These are phyloP conservation scores for Botrytis medusae DNA, from an alignment of 2,329 filamentous ascomycete genomes.

Conservation along the genomic window DNA sequence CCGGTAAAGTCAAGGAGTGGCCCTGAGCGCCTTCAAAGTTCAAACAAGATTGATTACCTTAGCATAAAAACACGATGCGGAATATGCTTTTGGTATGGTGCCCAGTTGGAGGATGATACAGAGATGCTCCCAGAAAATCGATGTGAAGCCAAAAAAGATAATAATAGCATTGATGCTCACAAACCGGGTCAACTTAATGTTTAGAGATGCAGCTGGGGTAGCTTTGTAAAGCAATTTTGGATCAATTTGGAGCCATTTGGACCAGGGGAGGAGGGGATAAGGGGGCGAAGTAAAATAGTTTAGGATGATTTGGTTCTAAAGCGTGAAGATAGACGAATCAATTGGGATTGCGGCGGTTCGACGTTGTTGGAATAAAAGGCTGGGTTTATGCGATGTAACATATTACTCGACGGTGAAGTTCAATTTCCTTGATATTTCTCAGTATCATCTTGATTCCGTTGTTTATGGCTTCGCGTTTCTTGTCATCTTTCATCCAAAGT, in stretches of 20 bases:
- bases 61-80: neutral
- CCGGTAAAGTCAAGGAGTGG: slow-evolving; percentile 14
- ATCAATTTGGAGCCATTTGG: neutral
- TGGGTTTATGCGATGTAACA: slow-evolving; percentile 24
- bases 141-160: slow-evolving; percentile 16
- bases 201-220: slow-evolving; percentile 19
- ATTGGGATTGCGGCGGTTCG: slow-evolving; percentile 3
- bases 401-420: slow-evolving; percentile 1
- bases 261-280: slow-evolving; percentile 4
- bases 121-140: neutral
- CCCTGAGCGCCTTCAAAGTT: slow-evolving; percentile 11
- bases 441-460: neutral
- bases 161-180: slow-evolving; percentile 22
- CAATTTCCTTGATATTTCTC: slow-evolving; percentile 8
- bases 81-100: slow-evolving; percentile 12
- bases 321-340: slow-evolving; percentile 2
- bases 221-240: neutral
- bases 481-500: neutral
- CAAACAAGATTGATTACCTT: slow-evolving; percentile 20
- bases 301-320: slow-evolving; percentile 15
- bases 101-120: slow-evolving; percentile 5
- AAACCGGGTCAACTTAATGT: slow-evolving; percentile 15
- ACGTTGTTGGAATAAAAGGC: slow-evolving; percentile 11
- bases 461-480: neutral
- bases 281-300: slow-evolving; percentile 20